A percentile compares a stretch with the other conserved stretches of the same genome.
These are phyloP conservation scores for Alternaria longipes DNA, from an alignment of 2,329 filamentous ascomycete genomes.

Conservation along the genomic window DNA sequence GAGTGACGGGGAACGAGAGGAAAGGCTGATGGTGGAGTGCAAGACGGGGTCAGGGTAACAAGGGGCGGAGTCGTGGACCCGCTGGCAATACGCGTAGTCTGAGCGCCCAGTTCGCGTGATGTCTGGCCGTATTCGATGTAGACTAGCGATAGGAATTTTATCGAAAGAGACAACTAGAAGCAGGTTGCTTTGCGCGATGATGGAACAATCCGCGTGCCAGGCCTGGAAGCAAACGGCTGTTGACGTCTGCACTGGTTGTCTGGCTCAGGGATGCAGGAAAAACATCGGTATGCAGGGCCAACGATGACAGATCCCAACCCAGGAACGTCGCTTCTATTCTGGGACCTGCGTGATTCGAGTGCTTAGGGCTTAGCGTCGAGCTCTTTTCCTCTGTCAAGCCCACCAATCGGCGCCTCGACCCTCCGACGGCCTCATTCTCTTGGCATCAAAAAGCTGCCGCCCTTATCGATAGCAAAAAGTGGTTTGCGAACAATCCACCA, in stretches of 20 bases:
- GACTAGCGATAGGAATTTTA: slow-evolving; percentile 35
- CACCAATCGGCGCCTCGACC: neutral
- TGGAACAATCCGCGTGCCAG: neutral
- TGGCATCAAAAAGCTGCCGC: slow-evolving; percentile 18
- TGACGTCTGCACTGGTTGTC: slow-evolving; percentile 9
- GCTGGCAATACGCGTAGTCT: slow-evolving; percentile 24
- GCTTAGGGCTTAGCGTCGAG: slow-evolving; percentile 4
- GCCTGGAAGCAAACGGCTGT: neutral
- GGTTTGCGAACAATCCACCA: slow-evolving; percentile 11
- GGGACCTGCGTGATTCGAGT: slow-evolving; percentile 11
- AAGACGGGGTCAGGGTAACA: slow-evolving; percentile 25
- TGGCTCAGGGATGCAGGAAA: slow-evolving; percentile 14
- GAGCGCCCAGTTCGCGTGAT: slow-evolving; percentile 26
- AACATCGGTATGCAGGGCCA: slow-evolving; percentile 16
- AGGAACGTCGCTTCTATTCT: slow-evolving; percentile 18
- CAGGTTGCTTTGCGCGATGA: neutral
- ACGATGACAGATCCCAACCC: slow-evolving; percentile 6
- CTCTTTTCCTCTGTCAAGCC: neutral
- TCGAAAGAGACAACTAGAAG: neutral
- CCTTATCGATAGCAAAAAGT: slow-evolving; percentile 11
- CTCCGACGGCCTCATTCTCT: slow-evolving; percentile 3
- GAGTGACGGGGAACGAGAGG: slow-evolving; percentile 45
- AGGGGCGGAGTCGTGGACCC: slow-evolving; percentile 36
- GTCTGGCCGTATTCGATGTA: slow-evolving; percentile 10
- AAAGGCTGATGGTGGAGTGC: slow-evolving; percentile 33